Evolutionary conservation across 2,329 filamentous ascomycete genomes (phyloP), one percentile per base, ranked within the genome.

Genomic region (Celoporthe dispersa): DNA sequence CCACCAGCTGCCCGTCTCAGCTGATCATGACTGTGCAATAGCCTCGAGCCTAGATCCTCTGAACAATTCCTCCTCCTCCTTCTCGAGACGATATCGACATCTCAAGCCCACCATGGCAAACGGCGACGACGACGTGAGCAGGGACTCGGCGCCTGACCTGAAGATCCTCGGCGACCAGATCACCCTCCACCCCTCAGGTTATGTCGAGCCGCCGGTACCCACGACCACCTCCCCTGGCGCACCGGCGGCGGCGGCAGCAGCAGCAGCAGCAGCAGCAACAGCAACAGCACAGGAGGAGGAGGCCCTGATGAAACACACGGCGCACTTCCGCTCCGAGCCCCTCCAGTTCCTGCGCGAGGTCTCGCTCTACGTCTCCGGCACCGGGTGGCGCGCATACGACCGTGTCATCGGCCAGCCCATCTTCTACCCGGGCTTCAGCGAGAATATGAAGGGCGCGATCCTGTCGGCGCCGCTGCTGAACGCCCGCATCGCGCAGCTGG

Each of bases 321-420:
- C 93, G 64, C 92, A 94, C 61, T 98, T 98, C 80, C 90, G 95
- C 70, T 85, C 87, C 55, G 88, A 90, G 73, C 89, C 89, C 39
- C 80, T 91, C 22, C 87, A 89, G 84, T 98, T 98, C 79, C 88
- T 98, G 39, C 93, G 94, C 74, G 96, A 99, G 83, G 91, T 99
- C 44, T 96, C 93, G 62, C 86, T 97, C 44, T 94, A 98, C 81
- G 92, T 98, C 73, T 95, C 94, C 16, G 96, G 96, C 68, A 92
- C 92, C 65, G 95, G 94, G 79, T 99, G 96, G 96, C 92, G 96
- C 72, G 93, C 93, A 71, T 99, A 99, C 83, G 94, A 98, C 77
- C 85, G 92, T 72, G 87, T 94, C 73, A 91, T 98, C 75, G 96
- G 96, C 31, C 94, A 97, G 79, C 94, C 94, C 12, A 91, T 98